Percentiles rank a stretch among this genome's conserved stretches.
These are phyloP conservation scores for Solanum chiquidenum DNA, from an alignment of 257 asterid genomes.

Conservation along the genomic window DNA sequence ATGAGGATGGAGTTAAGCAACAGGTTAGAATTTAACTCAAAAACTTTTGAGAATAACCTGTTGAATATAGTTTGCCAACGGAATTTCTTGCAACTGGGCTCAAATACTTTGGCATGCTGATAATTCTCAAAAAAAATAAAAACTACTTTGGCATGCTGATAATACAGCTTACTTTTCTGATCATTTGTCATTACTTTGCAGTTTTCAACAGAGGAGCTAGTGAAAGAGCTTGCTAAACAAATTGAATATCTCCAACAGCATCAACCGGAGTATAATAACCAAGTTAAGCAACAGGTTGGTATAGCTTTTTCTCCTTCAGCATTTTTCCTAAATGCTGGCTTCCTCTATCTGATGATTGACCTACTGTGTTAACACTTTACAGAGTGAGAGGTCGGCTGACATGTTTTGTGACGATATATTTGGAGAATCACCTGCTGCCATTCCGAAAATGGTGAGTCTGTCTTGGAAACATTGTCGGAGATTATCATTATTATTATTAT, in stretches of 20 bases:
- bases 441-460: slow-evolving; percentile 53
- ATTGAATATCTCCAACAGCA: neutral
- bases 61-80: neutral
- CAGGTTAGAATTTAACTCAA: slow-evolving; percentile 1
- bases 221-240: neutral
- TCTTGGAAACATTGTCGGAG: neutral
- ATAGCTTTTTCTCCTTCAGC: slow-evolving; percentile 19
- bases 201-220: neutral
- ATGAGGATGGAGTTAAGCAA: slow-evolving; percentile 11
- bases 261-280: neutral
- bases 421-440: slow-evolving; percentile 90
- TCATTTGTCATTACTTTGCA: neutral
- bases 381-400: slow-evolving; percentile 72
- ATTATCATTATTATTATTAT: neutral
- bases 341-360: neutral
- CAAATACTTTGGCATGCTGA: neutral
- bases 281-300: neutral
- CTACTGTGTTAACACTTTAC: slow-evolving; percentile 12
- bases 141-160: slow-evolving; percentile 12
- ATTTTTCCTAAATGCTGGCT: neutral
- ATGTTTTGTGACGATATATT: slow-evolving; percentile 87
- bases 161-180: neutral
- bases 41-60: neutral
- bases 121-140: neutral
- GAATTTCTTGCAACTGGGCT: neutral